Conservation (phyloP, 179 eudicot genomes). For the Gypsophila paniculata region DNA sequence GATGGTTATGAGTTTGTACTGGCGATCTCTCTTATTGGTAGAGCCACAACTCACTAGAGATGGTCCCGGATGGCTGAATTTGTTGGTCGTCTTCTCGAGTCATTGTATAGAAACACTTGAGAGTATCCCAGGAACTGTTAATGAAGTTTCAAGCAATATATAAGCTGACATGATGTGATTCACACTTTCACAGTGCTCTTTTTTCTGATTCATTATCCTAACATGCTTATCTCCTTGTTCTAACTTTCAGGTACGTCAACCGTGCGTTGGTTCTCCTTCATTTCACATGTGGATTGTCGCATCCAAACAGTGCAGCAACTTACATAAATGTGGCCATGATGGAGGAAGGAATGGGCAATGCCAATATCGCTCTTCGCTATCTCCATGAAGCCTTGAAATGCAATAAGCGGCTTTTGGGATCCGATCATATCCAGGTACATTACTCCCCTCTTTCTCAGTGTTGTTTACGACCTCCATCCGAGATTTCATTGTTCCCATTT, state of each 20-base stretch:
- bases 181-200: background rate
- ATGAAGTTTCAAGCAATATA: too few species aligned
- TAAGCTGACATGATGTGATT: too few species aligned
- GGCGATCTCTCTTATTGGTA: too few species aligned
- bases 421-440: slow-evolving; percentile 93
- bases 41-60: too few species aligned
- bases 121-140: too few species aligned
- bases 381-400: slow-evolving; percentile 98
- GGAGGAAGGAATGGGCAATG: slow-evolving; percentile 99
- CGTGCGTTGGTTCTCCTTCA: slow-evolving; percentile 90
- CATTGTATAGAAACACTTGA: too few species aligned
- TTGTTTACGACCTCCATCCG: background rate
- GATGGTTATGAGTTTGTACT: too few species aligned
- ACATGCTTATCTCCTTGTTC: slow-evolving; percentile 1
- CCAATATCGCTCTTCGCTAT: slow-evolving; percentile 89
- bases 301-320: slow-evolving; percentile 98
- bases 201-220: background rate
- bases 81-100: too few species aligned
- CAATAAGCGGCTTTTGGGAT: slow-evolving; percentile 81
- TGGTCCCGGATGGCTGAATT: too few species aligned
- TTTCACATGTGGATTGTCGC: slow-evolving; percentile 93
- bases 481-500: too few species aligned
- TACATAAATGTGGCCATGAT: slow-evolving; percentile 97
- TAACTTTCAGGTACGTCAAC: slow-evolving; percentile 73
- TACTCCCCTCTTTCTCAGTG: slow-evolving; percentile 25